phyloP scores from a whole-genome alignment of 352 stramenopile species.

The Pythium rishiriense region DNA sequence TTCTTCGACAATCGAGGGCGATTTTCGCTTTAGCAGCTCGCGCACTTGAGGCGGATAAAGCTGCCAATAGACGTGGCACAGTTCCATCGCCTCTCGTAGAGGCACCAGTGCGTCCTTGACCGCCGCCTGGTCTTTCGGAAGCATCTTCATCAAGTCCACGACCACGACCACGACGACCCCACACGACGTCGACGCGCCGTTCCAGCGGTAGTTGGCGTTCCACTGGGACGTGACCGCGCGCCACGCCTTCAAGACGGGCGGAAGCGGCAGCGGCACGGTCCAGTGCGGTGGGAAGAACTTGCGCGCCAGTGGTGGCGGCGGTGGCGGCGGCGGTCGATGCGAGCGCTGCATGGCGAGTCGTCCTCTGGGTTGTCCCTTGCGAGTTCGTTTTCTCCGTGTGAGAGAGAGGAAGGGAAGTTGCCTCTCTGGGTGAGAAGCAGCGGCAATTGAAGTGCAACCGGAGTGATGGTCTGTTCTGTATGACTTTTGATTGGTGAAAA shows the following conservation, averaged over 20 bases:
- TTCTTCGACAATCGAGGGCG: background rate
- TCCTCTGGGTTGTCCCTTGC: background rate
- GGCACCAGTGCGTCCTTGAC: background rate
- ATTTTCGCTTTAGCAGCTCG: background rate
- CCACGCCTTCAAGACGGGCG: background rate
- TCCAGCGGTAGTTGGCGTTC: background rate
- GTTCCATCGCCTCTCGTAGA: constrained; percentile 8
- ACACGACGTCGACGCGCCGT: background rate
- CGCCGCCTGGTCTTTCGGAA: background rate
- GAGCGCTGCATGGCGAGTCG: background rate
- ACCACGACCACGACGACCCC: constrained; percentile 1
- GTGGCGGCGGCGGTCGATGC: background rate
- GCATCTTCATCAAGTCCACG: background rate
- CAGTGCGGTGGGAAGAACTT: background rate
- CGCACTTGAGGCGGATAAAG: constrained; percentile 1
- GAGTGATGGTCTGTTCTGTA: constrained; percentile 1
- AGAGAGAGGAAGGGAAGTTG: background rate
- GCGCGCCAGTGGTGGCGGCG: background rate
- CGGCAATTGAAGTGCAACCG: constrained; percentile 14
- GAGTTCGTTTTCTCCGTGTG: background rate
- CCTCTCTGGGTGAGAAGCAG: background rate
- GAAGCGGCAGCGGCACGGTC: background rate
- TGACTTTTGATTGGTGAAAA: background rate
- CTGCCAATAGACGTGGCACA: constrained; percentile 4
- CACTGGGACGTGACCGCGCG: background rate